phyloP scores from a whole-genome alignment of 192 early-diverging fungal genomes.

The Backusella westeae region DNA sequence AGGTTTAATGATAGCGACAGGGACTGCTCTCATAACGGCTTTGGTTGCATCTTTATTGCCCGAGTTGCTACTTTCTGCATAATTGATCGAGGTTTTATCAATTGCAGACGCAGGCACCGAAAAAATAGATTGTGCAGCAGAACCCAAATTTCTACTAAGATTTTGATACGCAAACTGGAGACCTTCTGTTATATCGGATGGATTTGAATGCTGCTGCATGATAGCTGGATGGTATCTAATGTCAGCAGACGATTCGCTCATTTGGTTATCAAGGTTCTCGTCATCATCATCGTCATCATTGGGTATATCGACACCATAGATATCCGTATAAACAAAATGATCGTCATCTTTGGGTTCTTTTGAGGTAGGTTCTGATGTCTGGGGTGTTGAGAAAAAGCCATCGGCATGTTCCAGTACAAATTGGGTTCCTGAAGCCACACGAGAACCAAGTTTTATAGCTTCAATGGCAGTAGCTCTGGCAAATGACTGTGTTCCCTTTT shows the following conservation, averaged over 20 bases:
- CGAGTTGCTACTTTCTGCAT: constrained; percentile 46
- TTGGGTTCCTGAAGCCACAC: constrained; percentile 87
- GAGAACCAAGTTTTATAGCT: constrained; percentile 84
- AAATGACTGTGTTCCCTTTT: constrained; percentile 88
- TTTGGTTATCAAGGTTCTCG: constrained; percentile 1
- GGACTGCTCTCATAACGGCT: constrained; percentile 77
- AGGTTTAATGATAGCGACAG: constrained; percentile 89
- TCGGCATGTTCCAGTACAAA: constrained; percentile 88
- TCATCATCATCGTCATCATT: background rate
- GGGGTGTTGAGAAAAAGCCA: constrained; percentile 59
- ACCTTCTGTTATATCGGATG: constrained; percentile 38
- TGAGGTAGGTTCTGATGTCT: background rate
- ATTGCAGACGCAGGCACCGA: constrained; percentile 85
- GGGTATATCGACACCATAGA: constrained; percentile 1
- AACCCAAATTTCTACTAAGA: constrained; percentile 74
- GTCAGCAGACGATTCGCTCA: background rate
- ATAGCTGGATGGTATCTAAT: background rate
- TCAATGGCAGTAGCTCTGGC: constrained; percentile 87
- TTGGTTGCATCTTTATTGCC: constrained; percentile 39
- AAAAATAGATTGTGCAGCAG: constrained; percentile 85
- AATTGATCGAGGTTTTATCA: constrained; percentile 73
- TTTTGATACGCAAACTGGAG: constrained; percentile 80
- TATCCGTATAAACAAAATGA: constrained; percentile 2
- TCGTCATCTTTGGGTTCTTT: background rate
- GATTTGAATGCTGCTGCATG: background rate